phyloP scores from a whole-genome alignment of 164 flowering plant species.

The Annona cherimola region DNA sequence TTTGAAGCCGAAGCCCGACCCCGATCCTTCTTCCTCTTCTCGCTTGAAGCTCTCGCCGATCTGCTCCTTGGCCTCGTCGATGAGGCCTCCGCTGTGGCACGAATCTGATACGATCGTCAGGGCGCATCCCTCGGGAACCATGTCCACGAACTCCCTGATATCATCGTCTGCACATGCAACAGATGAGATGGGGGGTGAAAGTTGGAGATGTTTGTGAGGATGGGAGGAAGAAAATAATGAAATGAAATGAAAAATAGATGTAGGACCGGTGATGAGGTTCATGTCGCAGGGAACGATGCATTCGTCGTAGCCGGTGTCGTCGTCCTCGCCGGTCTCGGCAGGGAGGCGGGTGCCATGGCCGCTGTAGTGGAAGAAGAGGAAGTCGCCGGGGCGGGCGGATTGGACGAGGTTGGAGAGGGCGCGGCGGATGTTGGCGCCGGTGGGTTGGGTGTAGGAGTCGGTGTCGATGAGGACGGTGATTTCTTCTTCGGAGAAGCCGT shows the following conservation, averaged over 20 bases:
- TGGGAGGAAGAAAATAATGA: too few species aligned
- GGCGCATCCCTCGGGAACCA: constrained; percentile 57
- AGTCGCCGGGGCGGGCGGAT: constrained; percentile 60
- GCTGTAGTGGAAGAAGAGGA: constrained; percentile 84
- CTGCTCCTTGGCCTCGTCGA: constrained; percentile 80
- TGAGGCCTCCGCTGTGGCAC: constrained; percentile 93
- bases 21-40: constrained; percentile 8
- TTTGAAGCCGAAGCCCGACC: constrained; percentile 50
- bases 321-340: constrained; percentile 92
- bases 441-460: constrained; percentile 64
- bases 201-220: not conserved
- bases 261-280: constrained; percentile 89
- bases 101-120: constrained; percentile 88
- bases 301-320: constrained; percentile 93
- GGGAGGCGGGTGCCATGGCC: constrained; percentile 98
- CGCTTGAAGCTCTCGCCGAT: constrained; percentile 78
- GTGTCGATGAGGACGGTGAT: constrained; percentile 79
- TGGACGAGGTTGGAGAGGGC: constrained; percentile 44
- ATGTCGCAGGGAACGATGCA: constrained; percentile 94
- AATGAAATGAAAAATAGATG: not conserved
- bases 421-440: constrained; percentile 73
- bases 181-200: not conserved
- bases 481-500: constrained; percentile 61
- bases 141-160: constrained; percentile 73
- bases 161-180: constrained; percentile 64